Conservation (phyloP, 2,329 filamentous ascomycete genomes). For the Diaporthe citrichinensis region DNA sequence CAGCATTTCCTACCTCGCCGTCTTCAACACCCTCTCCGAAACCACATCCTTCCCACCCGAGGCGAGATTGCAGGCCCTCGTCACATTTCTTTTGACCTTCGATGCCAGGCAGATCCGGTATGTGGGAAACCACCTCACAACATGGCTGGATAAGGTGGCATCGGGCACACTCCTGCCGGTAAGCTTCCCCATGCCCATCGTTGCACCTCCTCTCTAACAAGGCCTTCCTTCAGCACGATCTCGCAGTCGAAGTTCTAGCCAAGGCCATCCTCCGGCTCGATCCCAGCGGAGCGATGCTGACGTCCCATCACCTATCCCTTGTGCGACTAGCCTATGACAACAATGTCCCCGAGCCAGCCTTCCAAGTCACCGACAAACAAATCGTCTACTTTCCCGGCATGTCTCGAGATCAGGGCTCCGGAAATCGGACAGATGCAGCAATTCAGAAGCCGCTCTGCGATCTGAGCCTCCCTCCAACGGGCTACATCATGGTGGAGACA, state of each 20-base stretch:
- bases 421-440: slow-evolving; percentile 43
- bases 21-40: slow-evolving; percentile 59
- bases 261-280: slow-evolving; percentile 76
- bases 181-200: slow-evolving; percentile 41
- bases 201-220: not conserved
- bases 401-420: slow-evolving; percentile 42
- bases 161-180: slow-evolving; percentile 60
- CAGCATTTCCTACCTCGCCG: slow-evolving; percentile 65
- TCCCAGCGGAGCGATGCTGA: slow-evolving; percentile 76
- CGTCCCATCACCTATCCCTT: slow-evolving; percentile 72
- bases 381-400: slow-evolving; percentile 76
- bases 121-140: slow-evolving; percentile 58
- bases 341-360: slow-evolving; percentile 65
- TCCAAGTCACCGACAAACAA: slow-evolving; percentile 74
- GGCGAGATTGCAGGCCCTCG: slow-evolving; percentile 46
- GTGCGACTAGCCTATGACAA: slow-evolving; percentile 71
- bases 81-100: slow-evolving; percentile 64
- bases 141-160: slow-evolving; percentile 58
- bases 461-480: slow-evolving; percentile 57
- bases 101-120: slow-evolving; percentile 68
- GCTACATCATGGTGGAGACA: slow-evolving; percentile 72
- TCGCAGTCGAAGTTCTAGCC: slow-evolving; percentile 62
- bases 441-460: slow-evolving; percentile 60
- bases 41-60: slow-evolving; percentile 47
- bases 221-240: slow-evolving; percentile 54